Base-by-base conservation (phyloP, 352 stramenopile species). In the Pythium diclinum region DNA sequence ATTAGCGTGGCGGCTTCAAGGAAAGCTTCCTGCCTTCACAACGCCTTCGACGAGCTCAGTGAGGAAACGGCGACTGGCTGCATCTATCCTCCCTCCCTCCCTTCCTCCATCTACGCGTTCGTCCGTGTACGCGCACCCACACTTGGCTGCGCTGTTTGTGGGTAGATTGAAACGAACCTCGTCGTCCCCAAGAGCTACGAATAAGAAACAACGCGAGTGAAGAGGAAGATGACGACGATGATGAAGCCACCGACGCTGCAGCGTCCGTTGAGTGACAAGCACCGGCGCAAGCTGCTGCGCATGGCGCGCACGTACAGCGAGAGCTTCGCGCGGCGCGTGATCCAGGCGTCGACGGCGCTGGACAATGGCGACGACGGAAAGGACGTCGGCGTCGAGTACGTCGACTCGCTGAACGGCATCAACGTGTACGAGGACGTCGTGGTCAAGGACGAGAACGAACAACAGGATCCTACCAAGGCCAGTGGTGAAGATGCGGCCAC, bases 371-470 rank as follows among this genome's bases (percentile, higher is more conserved):
- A 69, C 48, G 44, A 52, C 34, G 46, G 42, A 14, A 19, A 19
- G 28, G 25, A 16, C 30, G 42, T 57, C 38, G 57, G 58, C 8
- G 9, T 71, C 21, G 64, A 71, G 52, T 71, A 49, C 32, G 52
- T 71, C 32, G 52, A 65, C 33, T 63, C 57, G 57, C 42, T 71
- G 32, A 71, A 71, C 34, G 64, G 64, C 32, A 65, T 71, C 23
- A 44, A 71, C 52, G 32, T 71, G 25, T 71, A 63, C 44, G 64
- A 71, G 25, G 56, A 70, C 30, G 34, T 52, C 16, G 23, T 33
- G 8, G 21, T 54, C 25, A 14, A 28, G n/a, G 17, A 19, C 6
- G 47, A 32, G 14, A 54, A 46, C 11, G 16, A 46, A 19, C 6
- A 42, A 28, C 25, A 28, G 25, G 25, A 28, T 28, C 25, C 25